Evolutionary conservation across 768 basidiomycete species (phyloP).

Genomic region (Kwoniella sp.): DNA sequence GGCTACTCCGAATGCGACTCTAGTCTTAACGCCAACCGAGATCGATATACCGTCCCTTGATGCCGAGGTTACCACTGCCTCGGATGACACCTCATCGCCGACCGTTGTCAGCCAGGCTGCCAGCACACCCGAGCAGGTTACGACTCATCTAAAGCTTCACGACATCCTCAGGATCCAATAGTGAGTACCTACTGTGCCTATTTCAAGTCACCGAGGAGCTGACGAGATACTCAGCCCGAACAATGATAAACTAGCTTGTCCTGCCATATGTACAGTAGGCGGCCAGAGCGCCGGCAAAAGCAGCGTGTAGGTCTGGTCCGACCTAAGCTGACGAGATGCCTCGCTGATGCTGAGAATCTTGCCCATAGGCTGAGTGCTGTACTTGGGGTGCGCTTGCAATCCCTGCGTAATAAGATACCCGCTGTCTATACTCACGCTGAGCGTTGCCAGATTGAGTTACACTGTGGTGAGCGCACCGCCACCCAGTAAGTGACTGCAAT

Average conservation of each 20-base stretch:
- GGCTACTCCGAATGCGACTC: too few relatives aligned
- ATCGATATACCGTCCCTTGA: too few relatives aligned
- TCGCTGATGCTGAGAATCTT: neutral
- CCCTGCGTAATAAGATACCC: too few relatives aligned
- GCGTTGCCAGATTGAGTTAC: constrained; percentile 7
- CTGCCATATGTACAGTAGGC: constrained; percentile 18
- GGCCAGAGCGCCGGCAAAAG: constrained; percentile 29
- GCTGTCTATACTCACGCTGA: too few relatives aligned
- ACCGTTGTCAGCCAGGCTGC: too few relatives aligned
- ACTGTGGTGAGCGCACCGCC: neutral
- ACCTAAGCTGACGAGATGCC: neutral
- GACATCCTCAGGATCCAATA: constrained; percentile 8
- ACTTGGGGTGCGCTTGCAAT: neutral
- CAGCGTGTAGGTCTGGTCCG: constrained; percentile 16
- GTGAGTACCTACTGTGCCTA: constrained; percentile 1
- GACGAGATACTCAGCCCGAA: neutral
- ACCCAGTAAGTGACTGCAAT: constrained; percentile 10
- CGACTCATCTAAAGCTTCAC: constrained; percentile 2
- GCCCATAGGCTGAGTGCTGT: neutral
- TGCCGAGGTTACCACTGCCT: too few relatives aligned
- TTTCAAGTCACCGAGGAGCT: neutral
- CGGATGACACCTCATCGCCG: too few relatives aligned
- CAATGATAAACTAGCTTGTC: neutral
- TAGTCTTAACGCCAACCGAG: too few relatives aligned
- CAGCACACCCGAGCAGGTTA: too few relatives aligned